phyloP scores from a whole-genome alignment of 306 rosid species.

The Pterocarpus macrocarpus region DNA sequence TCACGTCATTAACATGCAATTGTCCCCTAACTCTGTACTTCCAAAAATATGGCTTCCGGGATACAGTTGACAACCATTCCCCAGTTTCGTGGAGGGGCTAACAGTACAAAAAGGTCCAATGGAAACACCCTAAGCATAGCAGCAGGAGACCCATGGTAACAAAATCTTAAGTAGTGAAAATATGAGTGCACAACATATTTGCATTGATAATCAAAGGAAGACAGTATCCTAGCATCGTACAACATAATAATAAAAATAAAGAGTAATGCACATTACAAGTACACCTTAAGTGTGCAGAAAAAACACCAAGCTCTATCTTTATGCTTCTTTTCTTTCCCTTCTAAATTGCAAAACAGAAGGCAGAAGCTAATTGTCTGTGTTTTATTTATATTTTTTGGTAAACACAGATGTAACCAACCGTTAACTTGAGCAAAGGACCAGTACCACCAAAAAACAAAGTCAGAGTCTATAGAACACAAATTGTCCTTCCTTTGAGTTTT shows the following conservation, averaged over 20 bases:
- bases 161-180: slow-evolving; percentile 21
- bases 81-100: slow-evolving; percentile 77
- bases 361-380: neutral
- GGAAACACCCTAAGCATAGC: slow-evolving; percentile 72
- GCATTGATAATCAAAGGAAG: slow-evolving; percentile 21
- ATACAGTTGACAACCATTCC: slow-evolving; percentile 76
- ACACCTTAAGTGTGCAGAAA: slow-evolving; percentile 1
- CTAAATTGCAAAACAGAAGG: slow-evolving; percentile 10
- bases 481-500: neutral
- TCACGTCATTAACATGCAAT: slow-evolving; percentile 86
- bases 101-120: slow-evolving; percentile 95
- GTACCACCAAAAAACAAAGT: neutral
- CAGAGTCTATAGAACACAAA: neutral
- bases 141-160: slow-evolving; percentile 15
- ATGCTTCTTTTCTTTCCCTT: neutral
- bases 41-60: slow-evolving; percentile 93
- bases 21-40: slow-evolving; percentile 76
- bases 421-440: neutral
- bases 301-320: slow-evolving; percentile 3
- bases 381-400: neutral
- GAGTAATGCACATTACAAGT: neutral
- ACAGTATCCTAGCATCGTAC: neutral
- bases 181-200: slow-evolving; percentile 14
- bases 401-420: neutral
- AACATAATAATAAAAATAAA: neutral